Conservation (phyloP, 306 rosid species). For the Vigna mungo region DNA sequence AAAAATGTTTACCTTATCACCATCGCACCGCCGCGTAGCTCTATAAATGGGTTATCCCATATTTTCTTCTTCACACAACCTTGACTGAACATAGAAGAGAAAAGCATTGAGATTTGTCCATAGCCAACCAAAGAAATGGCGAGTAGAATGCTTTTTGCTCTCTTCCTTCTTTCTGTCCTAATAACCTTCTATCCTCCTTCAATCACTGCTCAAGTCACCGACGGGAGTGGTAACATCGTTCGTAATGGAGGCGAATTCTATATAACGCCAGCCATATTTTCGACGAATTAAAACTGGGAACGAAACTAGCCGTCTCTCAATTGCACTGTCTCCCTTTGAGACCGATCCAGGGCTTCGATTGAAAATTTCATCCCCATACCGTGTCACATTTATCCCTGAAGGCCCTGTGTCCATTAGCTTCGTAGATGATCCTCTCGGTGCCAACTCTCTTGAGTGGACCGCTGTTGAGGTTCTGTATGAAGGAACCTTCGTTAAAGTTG, state of each 20-base stretch:
- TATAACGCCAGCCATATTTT: too few species aligned
- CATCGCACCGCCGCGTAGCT: too few species aligned
- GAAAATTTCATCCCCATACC: neutral
- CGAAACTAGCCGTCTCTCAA: neutral
- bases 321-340: neutral
- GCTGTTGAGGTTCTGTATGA: neutral
- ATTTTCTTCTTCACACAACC: too few species aligned
- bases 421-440: neutral
- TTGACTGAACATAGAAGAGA: too few species aligned
- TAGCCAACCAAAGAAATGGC: neutral
- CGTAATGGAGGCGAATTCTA: neutral
- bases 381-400: accelerated
- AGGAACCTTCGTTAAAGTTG: neutral
- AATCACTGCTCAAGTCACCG: neutral
- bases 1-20: too few species aligned
- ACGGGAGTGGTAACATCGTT: neutral
- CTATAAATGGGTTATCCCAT: too few species aligned
- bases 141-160: neutral
- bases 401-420: neutral
- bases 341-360: neutral
- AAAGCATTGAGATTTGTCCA: too few species aligned
- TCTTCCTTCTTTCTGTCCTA: neutral
- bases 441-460: neutral
- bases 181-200: neutral
- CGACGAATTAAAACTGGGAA: too few species aligned